A percentile compares a stretch with the other conserved stretches of the same genome.
phyloP scores from a whole-genome alignment of 129 eudicot genomes.

The Sambucus nigra region DNA sequence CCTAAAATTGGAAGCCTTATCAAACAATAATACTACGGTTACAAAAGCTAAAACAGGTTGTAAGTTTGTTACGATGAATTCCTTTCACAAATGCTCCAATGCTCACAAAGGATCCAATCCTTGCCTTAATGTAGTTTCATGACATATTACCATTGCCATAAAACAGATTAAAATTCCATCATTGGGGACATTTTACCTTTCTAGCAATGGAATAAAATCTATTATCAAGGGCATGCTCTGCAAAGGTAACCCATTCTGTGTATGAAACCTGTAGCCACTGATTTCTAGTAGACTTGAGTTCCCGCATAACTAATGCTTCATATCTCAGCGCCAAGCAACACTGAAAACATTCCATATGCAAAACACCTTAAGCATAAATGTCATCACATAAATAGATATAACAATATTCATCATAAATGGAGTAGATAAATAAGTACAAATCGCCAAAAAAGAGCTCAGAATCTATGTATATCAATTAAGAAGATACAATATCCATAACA shows the following conservation, averaged over 20 bases:
- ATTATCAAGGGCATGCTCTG: constrained; percentile 60
- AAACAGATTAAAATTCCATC: not conserved
- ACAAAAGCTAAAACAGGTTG: no score
- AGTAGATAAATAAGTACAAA: no score
- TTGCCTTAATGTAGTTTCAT: no score
- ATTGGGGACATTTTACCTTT: constrained; percentile 31
- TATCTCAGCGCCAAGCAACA: constrained; percentile 88
- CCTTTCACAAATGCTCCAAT: no score
- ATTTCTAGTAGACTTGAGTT: constrained; percentile 33
- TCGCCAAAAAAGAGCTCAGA: no score
- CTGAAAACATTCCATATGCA: constrained; percentile 22
- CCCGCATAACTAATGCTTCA: constrained; percentile 68
- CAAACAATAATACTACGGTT: no score
- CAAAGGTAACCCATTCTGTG: constrained; percentile 65
- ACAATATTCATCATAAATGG: no score
- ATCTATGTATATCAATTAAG: no score
- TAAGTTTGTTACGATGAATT: no score
- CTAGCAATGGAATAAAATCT: constrained; percentile 53
- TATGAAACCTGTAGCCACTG: constrained; percentile 43
- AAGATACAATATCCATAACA: not conserved
- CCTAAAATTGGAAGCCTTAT: no score
- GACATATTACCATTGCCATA: constrained; percentile 4
- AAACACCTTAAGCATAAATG: not conserved
- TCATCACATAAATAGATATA: not conserved
- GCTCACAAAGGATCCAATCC: no score